Conservation (phyloP, 208 protist genomes). For the Endotrypanum monterogeii region DNA sequence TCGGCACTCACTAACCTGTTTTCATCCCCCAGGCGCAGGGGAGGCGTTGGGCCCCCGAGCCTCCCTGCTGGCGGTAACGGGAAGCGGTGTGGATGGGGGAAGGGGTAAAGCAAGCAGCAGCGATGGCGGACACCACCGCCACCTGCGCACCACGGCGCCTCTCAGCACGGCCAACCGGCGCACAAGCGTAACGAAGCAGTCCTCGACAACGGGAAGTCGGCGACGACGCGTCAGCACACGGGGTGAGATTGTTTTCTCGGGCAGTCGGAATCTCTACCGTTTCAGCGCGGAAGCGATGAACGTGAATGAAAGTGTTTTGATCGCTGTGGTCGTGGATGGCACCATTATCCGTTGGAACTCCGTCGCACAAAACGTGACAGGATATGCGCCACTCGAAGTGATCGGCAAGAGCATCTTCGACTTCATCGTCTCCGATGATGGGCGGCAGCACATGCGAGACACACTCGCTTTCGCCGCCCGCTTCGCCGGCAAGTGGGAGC, state of each 20-base stretch:
- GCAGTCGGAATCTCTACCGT: constrained; percentile 79
- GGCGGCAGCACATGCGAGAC: constrained; percentile 44
- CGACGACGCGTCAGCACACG: constrained; percentile 43
- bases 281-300: constrained; percentile 66
- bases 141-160: constrained; percentile 13
- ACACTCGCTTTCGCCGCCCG: constrained; percentile 41
- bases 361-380: constrained; percentile 56
- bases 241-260: constrained; percentile 83
- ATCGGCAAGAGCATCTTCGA: constrained; percentile 79
- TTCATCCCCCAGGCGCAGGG: constrained; percentile 3
- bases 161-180: constrained; percentile 9
- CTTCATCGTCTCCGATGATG: constrained; percentile 51
- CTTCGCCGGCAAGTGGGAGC: constrained; percentile 72
- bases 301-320: constrained; percentile 54
- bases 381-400: constrained; percentile 56
- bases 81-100: background rate
- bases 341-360: constrained; percentile 90
- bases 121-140: background rate
- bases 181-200: constrained; percentile 15
- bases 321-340: constrained; percentile 79
- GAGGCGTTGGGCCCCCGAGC: background rate
- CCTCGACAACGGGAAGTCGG: constrained; percentile 17
- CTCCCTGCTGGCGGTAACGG: background rate
- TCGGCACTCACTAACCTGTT: constrained; percentile 1
- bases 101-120: background rate